These are phyloP conservation scores for Starmerella cellae DNA, from an alignment of 805 yeast genomes.

Conservation along the genomic window DNA sequence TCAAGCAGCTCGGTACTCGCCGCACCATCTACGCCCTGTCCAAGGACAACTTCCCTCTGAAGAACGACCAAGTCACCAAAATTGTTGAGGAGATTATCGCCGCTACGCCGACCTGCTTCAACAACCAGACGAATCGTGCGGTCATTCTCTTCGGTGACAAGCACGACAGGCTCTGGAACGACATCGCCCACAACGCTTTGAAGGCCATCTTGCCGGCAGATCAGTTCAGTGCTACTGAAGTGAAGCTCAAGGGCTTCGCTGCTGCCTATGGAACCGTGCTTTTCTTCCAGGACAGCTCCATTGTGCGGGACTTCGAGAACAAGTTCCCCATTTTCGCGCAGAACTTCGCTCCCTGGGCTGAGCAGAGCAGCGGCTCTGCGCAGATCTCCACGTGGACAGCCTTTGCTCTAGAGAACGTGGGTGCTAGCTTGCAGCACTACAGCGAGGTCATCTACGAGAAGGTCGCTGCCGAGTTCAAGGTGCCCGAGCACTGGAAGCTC, in stretches of 20 bases:
- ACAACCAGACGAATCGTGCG: conserved; percentile 40
- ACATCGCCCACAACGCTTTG: conserved; percentile 27
- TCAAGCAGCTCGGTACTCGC: conserved; percentile 27
- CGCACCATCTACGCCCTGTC: conserved; percentile 38
- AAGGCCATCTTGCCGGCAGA: conserved; percentile 30
- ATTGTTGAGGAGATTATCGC: conserved; percentile 35
- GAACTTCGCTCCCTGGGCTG: conserved; percentile 38
- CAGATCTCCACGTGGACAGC: conserved; percentile 41
- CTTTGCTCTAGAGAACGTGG: conserved; percentile 34
- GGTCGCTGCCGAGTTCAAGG: conserved; percentile 30
- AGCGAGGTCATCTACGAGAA: conserved; percentile 32
- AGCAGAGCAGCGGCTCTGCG: conserved; percentile 35
- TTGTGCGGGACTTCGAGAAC: conserved; percentile 32
- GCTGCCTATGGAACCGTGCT: conserved; percentile 38
- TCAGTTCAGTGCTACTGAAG: conserved; percentile 31
- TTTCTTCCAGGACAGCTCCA: conserved; percentile 35
- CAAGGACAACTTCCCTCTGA: conserved; percentile 34
- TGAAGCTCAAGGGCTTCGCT: conserved; percentile 32
- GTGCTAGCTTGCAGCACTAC: conserved; percentile 43
- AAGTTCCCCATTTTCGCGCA: conserved; percentile 34
- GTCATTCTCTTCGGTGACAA: conserved; percentile 35
- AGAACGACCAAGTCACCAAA: conserved; percentile 31
- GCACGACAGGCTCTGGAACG: conserved; percentile 36
- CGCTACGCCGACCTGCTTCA: conserved; percentile 40
- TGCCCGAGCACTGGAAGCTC: conserved; percentile 35